Conservation (phyloP, 1,284 basidiomycete genomes). For the Naganishia albida region DNA sequence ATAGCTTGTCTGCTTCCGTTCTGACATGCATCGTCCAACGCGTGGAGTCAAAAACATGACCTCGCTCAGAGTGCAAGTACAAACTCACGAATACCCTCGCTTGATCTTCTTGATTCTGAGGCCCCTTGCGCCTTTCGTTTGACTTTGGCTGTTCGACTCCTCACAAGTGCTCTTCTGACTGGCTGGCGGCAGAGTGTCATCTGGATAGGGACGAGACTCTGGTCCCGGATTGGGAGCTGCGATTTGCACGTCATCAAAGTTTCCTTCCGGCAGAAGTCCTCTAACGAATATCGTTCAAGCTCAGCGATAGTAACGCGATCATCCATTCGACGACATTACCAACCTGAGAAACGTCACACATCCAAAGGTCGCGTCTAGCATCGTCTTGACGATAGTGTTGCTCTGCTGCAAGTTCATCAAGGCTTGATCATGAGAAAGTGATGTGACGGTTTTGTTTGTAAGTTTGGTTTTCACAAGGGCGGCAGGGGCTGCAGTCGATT, state of each 20-base stretch:
- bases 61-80: background rate
- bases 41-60: too few species aligned
- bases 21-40: constrained; percentile 4
- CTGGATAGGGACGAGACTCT: background rate
- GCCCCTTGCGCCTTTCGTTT: constrained; percentile 22
- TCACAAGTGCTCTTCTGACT: constrained; percentile 2
- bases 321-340: too few species aligned
- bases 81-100: constrained; percentile 33
- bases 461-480: background rate
- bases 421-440: constrained; percentile 18
- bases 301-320: background rate
- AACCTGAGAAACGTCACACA: constrained; percentile 35
- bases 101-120: constrained; percentile 34
- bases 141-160: background rate
- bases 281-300: constrained; percentile 1
- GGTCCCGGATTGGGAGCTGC: constrained; percentile 13
- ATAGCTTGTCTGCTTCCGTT: constrained; percentile 34
- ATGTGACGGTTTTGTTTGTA: constrained; percentile 1
- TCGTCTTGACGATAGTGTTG: constrained; percentile 34
- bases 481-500: background rate
- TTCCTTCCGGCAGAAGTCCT: constrained; percentile 33
- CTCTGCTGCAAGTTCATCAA: constrained; percentile 31
- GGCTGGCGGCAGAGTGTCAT: background rate
- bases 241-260: constrained; percentile 31
- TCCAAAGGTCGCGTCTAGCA: constrained; percentile 35